phyloP scores from a whole-genome alignment of 108 stramenopile genomes.

The Parmales sp. region DNA sequence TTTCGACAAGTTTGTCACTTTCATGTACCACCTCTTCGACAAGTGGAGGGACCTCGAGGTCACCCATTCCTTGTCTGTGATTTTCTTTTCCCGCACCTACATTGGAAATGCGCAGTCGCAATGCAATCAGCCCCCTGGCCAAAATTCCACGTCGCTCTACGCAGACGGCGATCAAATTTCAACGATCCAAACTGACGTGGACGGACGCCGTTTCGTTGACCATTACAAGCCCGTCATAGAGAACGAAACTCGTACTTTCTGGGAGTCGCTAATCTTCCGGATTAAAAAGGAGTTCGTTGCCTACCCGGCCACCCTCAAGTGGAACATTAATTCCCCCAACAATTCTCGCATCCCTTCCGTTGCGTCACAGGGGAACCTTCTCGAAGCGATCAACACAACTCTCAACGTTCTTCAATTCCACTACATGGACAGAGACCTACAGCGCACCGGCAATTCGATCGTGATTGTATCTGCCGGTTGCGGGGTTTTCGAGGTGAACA shows the following conservation, averaged over 20 bases:
- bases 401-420: conserved; percentile 90
- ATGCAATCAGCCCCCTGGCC: not conserved
- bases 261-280: conserved; percentile 53
- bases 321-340: conserved; percentile 48
- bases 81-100: conserved; percentile 17
- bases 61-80: conserved; percentile 16
- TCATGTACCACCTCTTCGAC: conserved; percentile 51
- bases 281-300: conserved; percentile 78
- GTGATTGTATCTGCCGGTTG: conserved; percentile 67
- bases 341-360: conserved; percentile 48
- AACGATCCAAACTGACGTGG: not conserved
- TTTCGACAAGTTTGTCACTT: conserved; percentile 71
- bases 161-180: not conserved
- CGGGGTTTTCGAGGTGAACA: conserved; percentile 78
- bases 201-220: conserved; percentile 34
- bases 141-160: not conserved
- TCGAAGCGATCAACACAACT: conserved; percentile 95
- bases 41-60: conserved; percentile 74
- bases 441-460: conserved; percentile 55
- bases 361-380: conserved; percentile 85
- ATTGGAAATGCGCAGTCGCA: not conserved
- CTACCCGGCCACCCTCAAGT: conserved; percentile 70
- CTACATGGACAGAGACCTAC: conserved; percentile 86
- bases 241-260: conserved; percentile 73
- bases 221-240: conserved; percentile 82